These are phyloP conservation scores for Podosphaera leucotricha DNA, from an alignment of 2,329 filamentous ascomycete species.

Conservation along the genomic window DNA sequence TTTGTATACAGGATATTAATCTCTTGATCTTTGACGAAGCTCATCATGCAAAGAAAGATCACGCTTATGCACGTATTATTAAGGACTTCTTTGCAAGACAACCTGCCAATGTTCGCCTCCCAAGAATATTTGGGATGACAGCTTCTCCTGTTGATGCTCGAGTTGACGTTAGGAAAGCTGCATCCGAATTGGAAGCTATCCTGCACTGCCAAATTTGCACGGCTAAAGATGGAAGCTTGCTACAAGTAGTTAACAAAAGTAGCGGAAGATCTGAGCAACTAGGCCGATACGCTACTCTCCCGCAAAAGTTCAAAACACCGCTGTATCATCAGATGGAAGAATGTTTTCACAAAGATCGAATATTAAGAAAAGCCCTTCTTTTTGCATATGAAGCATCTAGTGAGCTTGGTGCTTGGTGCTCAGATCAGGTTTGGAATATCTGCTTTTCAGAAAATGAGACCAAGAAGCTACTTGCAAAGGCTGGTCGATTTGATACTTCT, in stretches of 20 bases:
- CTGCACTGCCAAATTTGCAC: slow-evolving; percentile 72
- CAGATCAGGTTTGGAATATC: slow-evolving; percentile 59
- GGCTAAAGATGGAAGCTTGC: slow-evolving; percentile 32
- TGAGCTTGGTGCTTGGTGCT: slow-evolving; percentile 61
- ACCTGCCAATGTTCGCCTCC: slow-evolving; percentile 25
- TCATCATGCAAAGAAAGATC: slow-evolving; percentile 85
- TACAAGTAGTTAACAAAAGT: slow-evolving; percentile 35
- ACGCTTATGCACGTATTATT: slow-evolving; percentile 75
- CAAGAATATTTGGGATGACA: slow-evolving; percentile 86
- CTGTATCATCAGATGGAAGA: slow-evolving; percentile 34
- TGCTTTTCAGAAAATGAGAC: slow-evolving; percentile 39
- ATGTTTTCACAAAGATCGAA: slow-evolving; percentile 22
- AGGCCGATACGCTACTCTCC: slow-evolving; percentile 26
- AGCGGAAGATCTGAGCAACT: slow-evolving; percentile 27
- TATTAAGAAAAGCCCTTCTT: slow-evolving; percentile 18
- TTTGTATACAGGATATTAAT: slow-evolving; percentile 64
- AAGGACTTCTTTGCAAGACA: slow-evolving; percentile 48
- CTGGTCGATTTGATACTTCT: slow-evolving; percentile 20
- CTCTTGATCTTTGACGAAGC: slow-evolving; percentile 89
- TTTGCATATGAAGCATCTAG: slow-evolving; percentile 35
- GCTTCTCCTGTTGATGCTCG: slow-evolving; percentile 81
- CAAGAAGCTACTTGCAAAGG: slow-evolving; percentile 33
- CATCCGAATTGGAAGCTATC: slow-evolving; percentile 48
- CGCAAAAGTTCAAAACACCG: slow-evolving; percentile 32
- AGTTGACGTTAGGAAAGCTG: slow-evolving; percentile 45